A percentile compares a stretch with the other conserved stretches of the same genome.
phyloP scores from a whole-genome alignment of 495 filamentous ascomycete species.

The Tuber aestivum region DNA sequence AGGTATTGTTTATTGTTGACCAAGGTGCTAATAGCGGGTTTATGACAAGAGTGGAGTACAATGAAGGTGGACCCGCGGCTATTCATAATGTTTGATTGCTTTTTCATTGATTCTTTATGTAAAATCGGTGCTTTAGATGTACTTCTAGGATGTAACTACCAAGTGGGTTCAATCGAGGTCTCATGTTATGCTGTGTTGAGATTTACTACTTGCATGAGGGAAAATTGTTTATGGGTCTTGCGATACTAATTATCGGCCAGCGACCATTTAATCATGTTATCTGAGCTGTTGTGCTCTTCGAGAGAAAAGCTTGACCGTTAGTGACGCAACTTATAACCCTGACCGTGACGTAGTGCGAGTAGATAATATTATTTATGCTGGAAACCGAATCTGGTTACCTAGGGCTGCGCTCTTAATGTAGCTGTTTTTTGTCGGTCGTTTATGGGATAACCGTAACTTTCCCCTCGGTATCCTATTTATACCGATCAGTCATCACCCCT shows the following conservation, averaged over 20 bases:
- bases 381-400: not conserved
- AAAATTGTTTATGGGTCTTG: not conserved
- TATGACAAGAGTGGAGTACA: slow-evolving; percentile 68
- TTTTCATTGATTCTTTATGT: slow-evolving; percentile 28
- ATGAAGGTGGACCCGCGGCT: slow-evolving; percentile 65
- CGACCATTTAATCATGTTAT: not conserved
- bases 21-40: slow-evolving; percentile 65
- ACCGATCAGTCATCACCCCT: not conserved
- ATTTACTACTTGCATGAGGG: not conserved
- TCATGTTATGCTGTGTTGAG: not conserved
- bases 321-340: not conserved
- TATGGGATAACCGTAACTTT: not conserved
- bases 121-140: slow-evolving; percentile 3
- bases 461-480: not conserved
- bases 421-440: not conserved
- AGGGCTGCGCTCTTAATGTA: not conserved
- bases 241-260: not conserved
- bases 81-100: slow-evolving; percentile 50
- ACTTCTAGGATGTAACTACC: not conserved
- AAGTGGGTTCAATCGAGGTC: not conserved
- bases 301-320: not conserved
- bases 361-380: not conserved
- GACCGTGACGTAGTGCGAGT: not conserved
- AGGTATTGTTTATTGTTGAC: slow-evolving; percentile 56
- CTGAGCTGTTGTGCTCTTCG: not conserved